Conservation (phyloP, 176 grass and related monocot species). For the Lolium multiflorum region DNA sequence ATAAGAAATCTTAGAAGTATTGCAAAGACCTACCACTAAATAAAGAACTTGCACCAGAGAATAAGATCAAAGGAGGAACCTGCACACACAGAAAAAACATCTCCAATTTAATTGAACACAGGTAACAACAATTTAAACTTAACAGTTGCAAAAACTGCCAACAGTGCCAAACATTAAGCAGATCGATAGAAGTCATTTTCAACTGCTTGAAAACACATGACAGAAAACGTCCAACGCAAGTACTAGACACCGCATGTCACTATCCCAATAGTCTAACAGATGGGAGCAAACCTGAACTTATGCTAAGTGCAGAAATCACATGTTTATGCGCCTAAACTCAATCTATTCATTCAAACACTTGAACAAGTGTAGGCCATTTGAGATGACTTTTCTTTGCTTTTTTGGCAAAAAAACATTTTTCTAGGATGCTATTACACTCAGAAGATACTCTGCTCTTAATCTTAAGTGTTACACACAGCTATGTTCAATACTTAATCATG, state of each 20-base stretch:
- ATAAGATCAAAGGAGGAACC: slow-evolving; percentile 72
- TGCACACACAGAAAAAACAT: slow-evolving; percentile 37
- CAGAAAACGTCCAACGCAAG: not conserved
- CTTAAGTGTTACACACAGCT: too few relatives aligned
- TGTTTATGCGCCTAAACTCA: not conserved
- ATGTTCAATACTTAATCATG: not conserved
- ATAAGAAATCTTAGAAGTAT: not conserved
- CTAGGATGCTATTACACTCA: not conserved
- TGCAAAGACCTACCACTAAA: slow-evolving; percentile 73
- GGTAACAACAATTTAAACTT: not conserved
- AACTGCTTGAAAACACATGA: not conserved
- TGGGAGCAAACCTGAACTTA: not conserved
- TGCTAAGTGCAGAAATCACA: too few relatives aligned
- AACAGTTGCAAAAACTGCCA: not conserved
- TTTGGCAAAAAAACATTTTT: not conserved
- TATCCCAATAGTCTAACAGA: not conserved
- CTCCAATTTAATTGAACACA: not conserved
- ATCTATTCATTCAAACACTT: not conserved
- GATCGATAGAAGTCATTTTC: not conserved
- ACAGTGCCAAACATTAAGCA: not conserved
- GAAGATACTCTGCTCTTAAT: not conserved
- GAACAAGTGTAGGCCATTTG: not conserved
- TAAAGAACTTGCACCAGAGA: slow-evolving; percentile 81
- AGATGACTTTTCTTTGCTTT: not conserved
- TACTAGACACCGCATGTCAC: not conserved